phyloP scores from a whole-genome alignment of 768 basidiomycete species.

The Boletus sp. region DNA sequence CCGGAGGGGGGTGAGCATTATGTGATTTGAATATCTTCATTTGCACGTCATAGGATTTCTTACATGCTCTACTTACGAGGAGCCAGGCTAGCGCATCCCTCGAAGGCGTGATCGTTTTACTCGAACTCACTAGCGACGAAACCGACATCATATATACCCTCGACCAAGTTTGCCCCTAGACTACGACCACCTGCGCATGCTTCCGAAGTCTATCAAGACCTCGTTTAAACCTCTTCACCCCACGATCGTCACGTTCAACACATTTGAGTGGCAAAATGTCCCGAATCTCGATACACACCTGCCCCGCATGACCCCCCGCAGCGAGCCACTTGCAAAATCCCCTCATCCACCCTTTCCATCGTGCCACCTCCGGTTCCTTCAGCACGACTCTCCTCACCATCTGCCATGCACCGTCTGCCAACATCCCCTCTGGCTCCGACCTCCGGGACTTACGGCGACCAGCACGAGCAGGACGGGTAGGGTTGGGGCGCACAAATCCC shows the following conservation, averaged over 20 bases:
- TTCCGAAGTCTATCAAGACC: conserved; percentile 11
- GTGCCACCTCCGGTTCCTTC: conserved; percentile 8
- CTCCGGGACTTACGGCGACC: not conserved
- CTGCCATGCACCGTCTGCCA: conserved; percentile 12
- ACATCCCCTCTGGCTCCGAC: not conserved
- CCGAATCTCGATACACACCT: conserved; percentile 12
- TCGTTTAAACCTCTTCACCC: conserved; percentile 1
- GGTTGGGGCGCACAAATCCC: conserved; percentile 3
- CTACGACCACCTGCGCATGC: conserved; percentile 6
- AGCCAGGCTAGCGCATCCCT: too few relatives aligned
- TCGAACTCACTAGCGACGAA: not conserved
- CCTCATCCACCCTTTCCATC: conserved; percentile 16
- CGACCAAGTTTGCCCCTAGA: not conserved
- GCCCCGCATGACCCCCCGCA: conserved; percentile 11
- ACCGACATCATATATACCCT: too few relatives aligned
- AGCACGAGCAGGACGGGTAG: not conserved
- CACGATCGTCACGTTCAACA: not conserved
- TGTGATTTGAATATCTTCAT: too few relatives aligned
- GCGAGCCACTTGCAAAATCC: conserved; percentile 20
- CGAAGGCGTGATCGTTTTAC: not conserved
- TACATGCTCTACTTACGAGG: too few relatives aligned
- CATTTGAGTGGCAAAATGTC: not conserved
- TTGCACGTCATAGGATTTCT: too few relatives aligned
- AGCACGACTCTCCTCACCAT: conserved; percentile 4
- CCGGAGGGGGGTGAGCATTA: too few relatives aligned